Evolutionary conservation across 2,329 filamentous ascomycete species (phyloP).

Genomic region (Leptoxyphium fumago): DNA sequence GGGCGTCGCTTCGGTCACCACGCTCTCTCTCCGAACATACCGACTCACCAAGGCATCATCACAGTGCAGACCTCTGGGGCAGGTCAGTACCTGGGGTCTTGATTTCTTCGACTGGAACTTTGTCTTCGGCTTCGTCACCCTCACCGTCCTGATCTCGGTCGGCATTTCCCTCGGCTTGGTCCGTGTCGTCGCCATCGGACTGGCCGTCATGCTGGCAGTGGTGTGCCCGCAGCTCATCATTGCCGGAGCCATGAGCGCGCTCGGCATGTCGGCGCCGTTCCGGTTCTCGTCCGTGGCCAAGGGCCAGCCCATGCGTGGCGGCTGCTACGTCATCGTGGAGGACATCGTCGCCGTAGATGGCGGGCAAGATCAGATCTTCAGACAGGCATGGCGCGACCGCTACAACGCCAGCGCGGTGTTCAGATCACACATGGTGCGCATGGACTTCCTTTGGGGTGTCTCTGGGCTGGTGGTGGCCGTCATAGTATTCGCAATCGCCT

Average conservation of each 20-base stretch:
- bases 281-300: background rate
- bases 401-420: constrained; percentile 2
- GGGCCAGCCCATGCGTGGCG: constrained; percentile 1
- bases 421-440: background rate
- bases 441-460: constrained; percentile 3
- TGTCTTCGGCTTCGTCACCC: constrained; percentile 1
- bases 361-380: constrained; percentile 1
- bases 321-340: constrained; percentile 3
- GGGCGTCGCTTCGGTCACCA: constrained; percentile 1
- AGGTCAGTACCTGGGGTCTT: background rate
- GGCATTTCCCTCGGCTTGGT: constrained; percentile 1
- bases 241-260: background rate
- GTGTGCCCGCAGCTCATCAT: constrained; percentile 1
- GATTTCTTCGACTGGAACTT: constrained; percentile 7
- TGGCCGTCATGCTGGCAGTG: background rate
- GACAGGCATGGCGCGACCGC: constrained; percentile 2
- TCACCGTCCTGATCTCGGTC: constrained; percentile 3
- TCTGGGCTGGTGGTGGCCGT: constrained; percentile 3
- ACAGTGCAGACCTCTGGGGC: constrained; percentile 1
- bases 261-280: constrained; percentile 1
- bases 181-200: background rate
- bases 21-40: background rate
- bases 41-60: background rate
- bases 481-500: constrained; percentile 1
- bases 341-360: constrained; percentile 6